phyloP scores from a whole-genome alignment of 306 rosid genomes.

The Ammopiptanthus mongolicus region DNA sequence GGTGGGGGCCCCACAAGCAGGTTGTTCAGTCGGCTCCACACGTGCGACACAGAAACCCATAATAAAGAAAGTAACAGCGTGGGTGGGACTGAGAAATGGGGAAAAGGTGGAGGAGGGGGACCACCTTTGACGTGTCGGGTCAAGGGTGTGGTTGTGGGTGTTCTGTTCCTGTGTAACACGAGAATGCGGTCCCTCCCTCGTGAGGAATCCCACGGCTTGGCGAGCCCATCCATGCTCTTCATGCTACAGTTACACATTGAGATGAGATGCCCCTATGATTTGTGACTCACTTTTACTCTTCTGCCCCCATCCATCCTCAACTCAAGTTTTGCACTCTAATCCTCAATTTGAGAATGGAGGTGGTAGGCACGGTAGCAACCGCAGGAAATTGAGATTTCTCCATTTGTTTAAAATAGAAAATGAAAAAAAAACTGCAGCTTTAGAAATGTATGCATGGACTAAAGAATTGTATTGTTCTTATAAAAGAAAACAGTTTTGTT shows the following conservation, averaged over 20 bases:
- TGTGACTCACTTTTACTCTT: background rate
- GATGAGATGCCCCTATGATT: slow-evolving; percentile 1
- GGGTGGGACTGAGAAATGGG: background rate
- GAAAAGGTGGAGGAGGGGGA: slow-evolving; percentile 21
- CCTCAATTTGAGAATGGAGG: too few relatives aligned
- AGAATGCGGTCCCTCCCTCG: slow-evolving; percentile 31
- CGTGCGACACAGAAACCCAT: slow-evolving; percentile 49
- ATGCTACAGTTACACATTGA: background rate
- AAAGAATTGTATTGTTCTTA: too few relatives aligned
- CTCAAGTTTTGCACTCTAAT: background rate
- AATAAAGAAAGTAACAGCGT: slow-evolving; percentile 19
- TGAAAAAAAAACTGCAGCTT: too few relatives aligned
- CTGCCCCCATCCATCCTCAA: background rate
- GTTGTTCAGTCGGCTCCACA: slow-evolving; percentile 42
- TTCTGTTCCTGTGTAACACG: background rate
- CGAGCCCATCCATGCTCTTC: slow-evolving; percentile 14
- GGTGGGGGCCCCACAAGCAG: slow-evolving; percentile 23
- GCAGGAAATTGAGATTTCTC: too few relatives aligned
- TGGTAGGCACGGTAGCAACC: too few relatives aligned
- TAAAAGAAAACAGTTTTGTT: too few relatives aligned
- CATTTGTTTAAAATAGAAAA: too few relatives aligned
- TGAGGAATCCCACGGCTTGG: slow-evolving; percentile 28
- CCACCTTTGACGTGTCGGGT: slow-evolving; percentile 37
- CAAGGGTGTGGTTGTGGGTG: background rate
- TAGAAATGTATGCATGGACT: too few relatives aligned